phyloP scores from a whole-genome alignment of 345 rosid genomes.

The Populus pruinosa region DNA sequence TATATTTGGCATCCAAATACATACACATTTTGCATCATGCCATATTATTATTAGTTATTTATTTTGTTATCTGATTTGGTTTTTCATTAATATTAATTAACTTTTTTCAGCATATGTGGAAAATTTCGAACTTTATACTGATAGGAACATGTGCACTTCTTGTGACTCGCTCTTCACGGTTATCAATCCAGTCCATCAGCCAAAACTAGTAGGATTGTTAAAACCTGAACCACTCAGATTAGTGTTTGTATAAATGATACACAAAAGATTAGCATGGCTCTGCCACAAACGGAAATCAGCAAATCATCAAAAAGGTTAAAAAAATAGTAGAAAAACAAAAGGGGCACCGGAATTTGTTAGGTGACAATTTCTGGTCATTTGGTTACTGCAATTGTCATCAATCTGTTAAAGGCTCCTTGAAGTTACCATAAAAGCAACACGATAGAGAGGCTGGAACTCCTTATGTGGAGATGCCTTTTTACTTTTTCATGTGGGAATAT shows the following conservation, averaged over 20 bases:
- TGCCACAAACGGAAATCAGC: too few species aligned
- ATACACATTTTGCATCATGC: background rate
- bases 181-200: background rate
- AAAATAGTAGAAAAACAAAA: too few species aligned
- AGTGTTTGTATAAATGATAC: background rate
- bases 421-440: background rate
- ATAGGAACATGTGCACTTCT: background rate
- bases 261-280: background rate
- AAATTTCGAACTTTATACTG: background rate
- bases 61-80: background rate
- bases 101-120: background rate
- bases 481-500: slow-evolving; percentile 16
- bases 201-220: background rate
- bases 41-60: background rate
- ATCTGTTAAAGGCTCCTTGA: background rate
- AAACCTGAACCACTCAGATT: background rate
- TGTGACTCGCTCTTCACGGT: background rate
- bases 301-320: background rate
- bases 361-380: background rate
- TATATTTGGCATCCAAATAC: background rate
- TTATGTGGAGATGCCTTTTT: background rate
- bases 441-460: background rate
- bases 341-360: background rate
- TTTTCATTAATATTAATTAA: background rate
- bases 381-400: background rate